Conservation (phyloP, 176 grass and related monocot species). For the Areca catechu region DNA sequence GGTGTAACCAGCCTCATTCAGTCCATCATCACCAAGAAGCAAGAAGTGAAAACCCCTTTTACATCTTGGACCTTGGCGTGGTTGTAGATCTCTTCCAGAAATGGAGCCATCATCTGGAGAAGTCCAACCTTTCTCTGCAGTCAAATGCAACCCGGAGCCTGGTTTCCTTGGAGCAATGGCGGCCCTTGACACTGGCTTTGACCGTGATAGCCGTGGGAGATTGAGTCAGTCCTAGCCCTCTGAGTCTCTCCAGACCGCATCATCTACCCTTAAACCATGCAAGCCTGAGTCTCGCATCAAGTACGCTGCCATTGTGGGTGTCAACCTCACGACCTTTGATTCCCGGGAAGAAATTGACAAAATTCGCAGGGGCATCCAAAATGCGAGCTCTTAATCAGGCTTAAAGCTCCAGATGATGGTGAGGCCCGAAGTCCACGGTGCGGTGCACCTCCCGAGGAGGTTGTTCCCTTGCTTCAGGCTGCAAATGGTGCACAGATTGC, state of each 20-base stretch:
- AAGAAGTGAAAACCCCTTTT: slow-evolving; percentile 15
- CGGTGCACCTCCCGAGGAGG: slow-evolving; percentile 23
- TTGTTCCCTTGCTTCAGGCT: slow-evolving; percentile 21
- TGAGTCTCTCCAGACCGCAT: slow-evolving; percentile 5
- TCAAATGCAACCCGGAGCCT: slow-evolving; percentile 33
- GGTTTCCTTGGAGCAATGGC: slow-evolving; percentile 15
- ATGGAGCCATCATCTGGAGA: slow-evolving; percentile 15
- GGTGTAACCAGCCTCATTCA: slow-evolving; percentile 6
- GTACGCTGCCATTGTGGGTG: slow-evolving; percentile 20
- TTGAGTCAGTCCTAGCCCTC: slow-evolving; percentile 23
- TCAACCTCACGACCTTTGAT: slow-evolving; percentile 37
- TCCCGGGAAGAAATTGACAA: slow-evolving; percentile 28
- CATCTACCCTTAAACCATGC: slow-evolving; percentile 37
- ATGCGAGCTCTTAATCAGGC: slow-evolving; percentile 30
- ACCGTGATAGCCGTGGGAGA: slow-evolving; percentile 41
- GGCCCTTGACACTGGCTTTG: slow-evolving; percentile 20
- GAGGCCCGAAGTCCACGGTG: slow-evolving; percentile 10
- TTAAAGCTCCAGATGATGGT: slow-evolving; percentile 29
- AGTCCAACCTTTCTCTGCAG: slow-evolving; percentile 31
- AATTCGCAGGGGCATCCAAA: slow-evolving; percentile 17
- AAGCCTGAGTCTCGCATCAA: slow-evolving; percentile 32
- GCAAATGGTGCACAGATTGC: slow-evolving; percentile 3
- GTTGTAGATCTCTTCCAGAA: slow-evolving; percentile 13
- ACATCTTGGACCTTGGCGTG: slow-evolving; percentile 24
- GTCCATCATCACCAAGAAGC: neutral